Base-by-base conservation (phyloP, 176 grass and related monocot species). In the Raddia guianensis region DNA sequence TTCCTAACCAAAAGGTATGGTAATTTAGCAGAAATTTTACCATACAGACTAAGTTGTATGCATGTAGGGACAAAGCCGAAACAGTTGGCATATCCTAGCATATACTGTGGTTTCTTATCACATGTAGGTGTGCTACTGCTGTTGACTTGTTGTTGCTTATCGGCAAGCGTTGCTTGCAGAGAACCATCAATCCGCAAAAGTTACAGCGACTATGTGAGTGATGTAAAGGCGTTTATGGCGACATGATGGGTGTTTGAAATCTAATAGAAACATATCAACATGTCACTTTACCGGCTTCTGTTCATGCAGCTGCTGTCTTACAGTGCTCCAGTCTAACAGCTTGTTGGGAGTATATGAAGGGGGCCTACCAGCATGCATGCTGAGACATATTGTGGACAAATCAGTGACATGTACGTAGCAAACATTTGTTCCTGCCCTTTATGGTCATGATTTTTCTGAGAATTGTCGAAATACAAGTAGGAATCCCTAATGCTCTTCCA, bases 121-220 rank as follows among this genome's bases (percentile, higher is more conserved):
- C 34, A 63, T 42, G 43, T 68, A 66, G 54, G 2, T 33, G 61
- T 48, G n/a, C 63, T 67, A 20, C 9, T 10, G 56, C 18, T 55
- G 77, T 64, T 72, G 75, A 62, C 18, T 79, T n/a, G 6, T 46
- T 57, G 76, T 85, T 89, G 82, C 82, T 89, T 85, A 58, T 70
- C 56, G 72, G 87, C 77, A 82, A 76, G 43, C 58, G 87, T 85
- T 85, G 49, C 82, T 89, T 81, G 57, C 82, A 68, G 46, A 76
- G 47, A 80, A 70, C 4, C 27, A 63, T 75, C 12, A 42, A 64
- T 27, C 18, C 12, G 58, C 43, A 77, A 8, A 81, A 61, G 67
- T 59, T 54, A 15, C 49, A 56, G 55, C 20, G 9, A 75, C 56
- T 51, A 63, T 35, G 8, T 16, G 66, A 45, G 46, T 33, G 66